Evolutionary conservation across 1,284 basidiomycete genomes (phyloP).

Genomic region (Puccinia novopanici): DNA sequence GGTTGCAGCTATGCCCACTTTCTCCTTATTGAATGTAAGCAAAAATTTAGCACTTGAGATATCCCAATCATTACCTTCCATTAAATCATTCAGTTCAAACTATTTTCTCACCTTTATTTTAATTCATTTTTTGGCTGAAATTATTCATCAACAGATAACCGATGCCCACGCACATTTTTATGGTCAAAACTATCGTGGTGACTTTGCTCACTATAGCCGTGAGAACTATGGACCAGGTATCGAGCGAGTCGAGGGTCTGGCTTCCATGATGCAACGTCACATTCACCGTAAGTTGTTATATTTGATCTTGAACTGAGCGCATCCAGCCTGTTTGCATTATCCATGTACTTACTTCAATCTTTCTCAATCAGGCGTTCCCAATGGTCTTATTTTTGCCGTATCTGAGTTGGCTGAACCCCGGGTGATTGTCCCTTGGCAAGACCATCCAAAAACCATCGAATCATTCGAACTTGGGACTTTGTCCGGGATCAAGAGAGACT

Average conservation of each 20-base stretch:
- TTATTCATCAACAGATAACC: conserved; percentile 21
- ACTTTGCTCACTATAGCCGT: conserved; percentile 43
- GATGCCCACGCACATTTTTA: conserved; percentile 34
- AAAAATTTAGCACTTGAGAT: background rate
- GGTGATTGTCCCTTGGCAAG: conserved; percentile 51
- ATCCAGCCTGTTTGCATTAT: background rate
- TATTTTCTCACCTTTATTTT: background rate
- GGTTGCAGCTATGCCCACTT: conserved; percentile 45
- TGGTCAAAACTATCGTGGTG: conserved; percentile 49
- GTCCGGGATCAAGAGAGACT: background rate
- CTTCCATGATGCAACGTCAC: conserved; percentile 49
- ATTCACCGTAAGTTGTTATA: conserved; percentile 26
- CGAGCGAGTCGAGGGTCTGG: conserved; percentile 47
- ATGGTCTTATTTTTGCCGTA: conserved; percentile 43
- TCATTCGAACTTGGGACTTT: conserved; percentile 21
- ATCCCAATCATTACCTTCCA: background rate
- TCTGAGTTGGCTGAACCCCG: conserved; percentile 49
- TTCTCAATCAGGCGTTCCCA: conserved; percentile 35
- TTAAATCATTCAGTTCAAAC: background rate
- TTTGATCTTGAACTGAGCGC: background rate
- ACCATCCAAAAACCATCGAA: conserved; percentile 45
- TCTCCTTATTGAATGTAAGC: conserved; percentile 45
- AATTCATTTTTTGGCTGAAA: background rate
- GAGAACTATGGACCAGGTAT: conserved; percentile 50
- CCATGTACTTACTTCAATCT: background rate